Base-by-base conservation (phyloP, 164 flowering plant genomes). In the Echeveria elegans region DNA sequence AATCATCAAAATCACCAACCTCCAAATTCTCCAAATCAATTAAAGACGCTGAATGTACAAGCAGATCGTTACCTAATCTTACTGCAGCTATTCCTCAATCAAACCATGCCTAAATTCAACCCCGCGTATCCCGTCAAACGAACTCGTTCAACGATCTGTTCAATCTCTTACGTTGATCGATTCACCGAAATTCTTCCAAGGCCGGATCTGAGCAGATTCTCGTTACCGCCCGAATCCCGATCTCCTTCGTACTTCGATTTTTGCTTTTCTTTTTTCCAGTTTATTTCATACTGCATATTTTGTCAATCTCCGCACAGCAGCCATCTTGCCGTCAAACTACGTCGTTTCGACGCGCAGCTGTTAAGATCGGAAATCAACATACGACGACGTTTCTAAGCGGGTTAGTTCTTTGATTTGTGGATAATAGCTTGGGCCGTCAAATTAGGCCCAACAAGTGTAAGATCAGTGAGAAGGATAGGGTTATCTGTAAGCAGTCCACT, bases 401-500 rank as follows among this genome's bases (percentile, higher is more conserved):
- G 58, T 28, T 14, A 11, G 19, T 26, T 26, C 14, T 26, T 5
- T 28, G 2, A 10, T 28, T 26, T 2, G 21, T 23, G 14, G 14
- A 19, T 23, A 2, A n/a, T 9, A 2, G 8, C 9, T 56, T 56
- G 18, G 31, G 32, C 32, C 32, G 16, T 15, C 1, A 12, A 28
- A 0, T 2, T 0, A 1, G 61, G 32, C 61, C 61, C 61, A 56
- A 8, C 28, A 26, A 26, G 4, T 26, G 61, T n/a, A 56, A 28
- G 6, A 18, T 26, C 28, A 16, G 47, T 41, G 47, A 40, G 45
- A 12, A 40, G 12, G 45, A 40, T 40, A 40, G 45, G 45, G 68
- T 77, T 81, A 81, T 77, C 88, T 78, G 68, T 18, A 68, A 38
- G 5, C 8, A 43, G 9, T 61, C 77, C 83, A 82, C 74, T 53